Percentiles rank a stretch among this genome's conserved stretches.
These are phyloP conservation scores for Phialemoniopsis sp. DNA, from an alignment of 2,329 filamentous ascomycete species.

Conservation along the genomic window DNA sequence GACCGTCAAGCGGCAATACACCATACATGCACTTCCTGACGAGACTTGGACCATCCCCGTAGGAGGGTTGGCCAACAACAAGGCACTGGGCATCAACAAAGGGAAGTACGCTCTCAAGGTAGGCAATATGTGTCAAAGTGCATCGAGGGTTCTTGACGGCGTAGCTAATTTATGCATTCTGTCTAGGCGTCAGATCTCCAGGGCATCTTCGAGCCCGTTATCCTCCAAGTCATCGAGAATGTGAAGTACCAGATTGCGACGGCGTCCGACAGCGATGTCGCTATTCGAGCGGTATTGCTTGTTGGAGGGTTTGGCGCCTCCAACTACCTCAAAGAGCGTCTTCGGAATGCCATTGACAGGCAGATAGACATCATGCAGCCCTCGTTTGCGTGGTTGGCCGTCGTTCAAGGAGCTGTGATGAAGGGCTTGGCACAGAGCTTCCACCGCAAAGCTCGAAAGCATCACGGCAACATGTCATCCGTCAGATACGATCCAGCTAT, in stretches of 20 bases:
- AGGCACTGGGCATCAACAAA: slow-evolving; percentile 28
- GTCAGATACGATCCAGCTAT: too few relatives aligned
- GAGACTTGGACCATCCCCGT: slow-evolving; percentile 29
- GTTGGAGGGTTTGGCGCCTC: slow-evolving; percentile 46
- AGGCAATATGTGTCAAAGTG: too few relatives aligned
- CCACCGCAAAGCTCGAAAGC: slow-evolving; percentile 34
- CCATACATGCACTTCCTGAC: slow-evolving; percentile 26
- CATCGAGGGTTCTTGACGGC: too few relatives aligned
- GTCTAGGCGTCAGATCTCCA: slow-evolving; percentile 27
- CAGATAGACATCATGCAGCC: slow-evolving; percentile 41
- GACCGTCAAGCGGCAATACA: slow-evolving; percentile 30
- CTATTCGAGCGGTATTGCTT: slow-evolving; percentile 40
- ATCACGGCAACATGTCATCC: slow-evolving; percentile 33
- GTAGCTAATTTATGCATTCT: too few relatives aligned
- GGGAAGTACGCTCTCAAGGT: slow-evolving; percentile 28
- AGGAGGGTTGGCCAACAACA: slow-evolving; percentile 27
- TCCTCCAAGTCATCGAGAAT: slow-evolving; percentile 34
- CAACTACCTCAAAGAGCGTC: slow-evolving; percentile 34
- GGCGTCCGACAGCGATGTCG: slow-evolving; percentile 31
- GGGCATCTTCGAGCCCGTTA: slow-evolving; percentile 37
- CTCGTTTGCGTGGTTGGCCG: slow-evolving; percentile 42
- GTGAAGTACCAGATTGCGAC: slow-evolving; percentile 38
- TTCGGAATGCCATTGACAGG: slow-evolving; percentile 27
- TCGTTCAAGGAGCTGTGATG: slow-evolving; percentile 47
- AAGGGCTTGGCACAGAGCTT: slow-evolving; percentile 35